Percentiles rank a stretch among this genome's conserved stretches.
phyloP scores from a whole-genome alignment of 2,329 filamentous ascomycete genomes.

The Aspergillus sergii region DNA sequence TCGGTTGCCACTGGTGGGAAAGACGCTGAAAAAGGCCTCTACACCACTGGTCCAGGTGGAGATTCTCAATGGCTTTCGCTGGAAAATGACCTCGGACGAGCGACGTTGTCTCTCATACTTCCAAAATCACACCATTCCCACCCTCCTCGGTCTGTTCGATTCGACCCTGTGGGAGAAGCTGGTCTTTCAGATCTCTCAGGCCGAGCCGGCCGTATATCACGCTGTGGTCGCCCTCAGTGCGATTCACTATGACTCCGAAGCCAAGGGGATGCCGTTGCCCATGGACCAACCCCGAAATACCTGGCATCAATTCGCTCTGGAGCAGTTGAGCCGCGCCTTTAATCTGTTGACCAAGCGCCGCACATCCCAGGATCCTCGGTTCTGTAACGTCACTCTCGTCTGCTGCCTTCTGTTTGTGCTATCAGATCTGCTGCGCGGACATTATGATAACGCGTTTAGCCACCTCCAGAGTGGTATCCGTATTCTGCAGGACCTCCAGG shows the following conservation, averaged over 20 bases:
- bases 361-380: neutral
- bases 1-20: neutral
- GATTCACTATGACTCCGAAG: neutral
- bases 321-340: neutral
- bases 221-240: constrained; percentile 1
- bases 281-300: neutral
- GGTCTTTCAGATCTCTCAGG: neutral
- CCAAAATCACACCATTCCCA: neutral
- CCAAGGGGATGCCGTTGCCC: neutral
- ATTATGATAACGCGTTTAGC: neutral
- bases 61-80: constrained; percentile 1
- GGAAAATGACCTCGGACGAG: constrained; percentile 8
- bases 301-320: neutral
- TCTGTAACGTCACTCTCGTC: constrained; percentile 1
- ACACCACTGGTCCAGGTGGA: neutral
- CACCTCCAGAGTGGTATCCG: neutral
- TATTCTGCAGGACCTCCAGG: neutral
- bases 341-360: neutral
- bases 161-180: neutral
- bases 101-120: constrained; percentile 3
- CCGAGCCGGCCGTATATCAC: constrained; percentile 6
- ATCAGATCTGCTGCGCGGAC: neutral
- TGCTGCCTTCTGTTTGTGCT: constrained; percentile 8
- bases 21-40: too few relatives aligned
- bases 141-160: neutral